phyloP scores from a whole-genome alignment of 495 filamentous ascomycete genomes.

The Penicillium chermesinum region DNA sequence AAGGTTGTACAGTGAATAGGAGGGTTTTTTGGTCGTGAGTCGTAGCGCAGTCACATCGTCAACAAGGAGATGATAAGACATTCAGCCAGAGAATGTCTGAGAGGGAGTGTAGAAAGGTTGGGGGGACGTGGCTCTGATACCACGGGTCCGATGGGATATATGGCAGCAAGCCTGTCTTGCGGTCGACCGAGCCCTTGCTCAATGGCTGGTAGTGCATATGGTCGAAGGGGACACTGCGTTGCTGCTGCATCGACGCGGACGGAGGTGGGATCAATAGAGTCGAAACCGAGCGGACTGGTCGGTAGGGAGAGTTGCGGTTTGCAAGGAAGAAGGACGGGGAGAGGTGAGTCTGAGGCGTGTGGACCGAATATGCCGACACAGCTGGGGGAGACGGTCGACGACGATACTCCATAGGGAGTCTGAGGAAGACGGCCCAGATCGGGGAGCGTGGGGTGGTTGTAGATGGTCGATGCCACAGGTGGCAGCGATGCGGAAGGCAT shows the following conservation, averaged over 20 bases:
- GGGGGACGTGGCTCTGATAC: constrained; percentile 29
- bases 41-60: constrained; percentile 22
- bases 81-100: constrained; percentile 32
- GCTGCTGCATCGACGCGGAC: constrained; percentile 70
- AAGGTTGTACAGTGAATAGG: constrained; percentile 28
- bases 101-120: constrained; percentile 37
- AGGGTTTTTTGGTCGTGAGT: constrained; percentile 22
- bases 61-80: constrained; percentile 9
- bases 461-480: constrained; percentile 30
- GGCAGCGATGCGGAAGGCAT: constrained; percentile 40
- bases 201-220: constrained; percentile 98
- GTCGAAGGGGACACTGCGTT: constrained; percentile 55
- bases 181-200: constrained; percentile 66
- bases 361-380: constrained; percentile 37
- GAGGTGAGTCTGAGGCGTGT: constrained; percentile 49
- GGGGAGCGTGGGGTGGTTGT: constrained; percentile 49
- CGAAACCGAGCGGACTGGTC: constrained; percentile 81
- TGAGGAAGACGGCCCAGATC: constrained; percentile 41
- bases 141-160: constrained; percentile 54
- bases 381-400: constrained; percentile 38
- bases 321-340: constrained; percentile 60
- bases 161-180: constrained; percentile 76
- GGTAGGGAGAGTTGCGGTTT: constrained; percentile 79
- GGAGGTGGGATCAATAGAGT: constrained; percentile 83
- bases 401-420: constrained; percentile 34